A percentile compares a stretch with the other conserved stretches of the same genome.
phyloP scores from a whole-genome alignment of 2,329 filamentous ascomycete species.

The Epichloe amarillans region DNA sequence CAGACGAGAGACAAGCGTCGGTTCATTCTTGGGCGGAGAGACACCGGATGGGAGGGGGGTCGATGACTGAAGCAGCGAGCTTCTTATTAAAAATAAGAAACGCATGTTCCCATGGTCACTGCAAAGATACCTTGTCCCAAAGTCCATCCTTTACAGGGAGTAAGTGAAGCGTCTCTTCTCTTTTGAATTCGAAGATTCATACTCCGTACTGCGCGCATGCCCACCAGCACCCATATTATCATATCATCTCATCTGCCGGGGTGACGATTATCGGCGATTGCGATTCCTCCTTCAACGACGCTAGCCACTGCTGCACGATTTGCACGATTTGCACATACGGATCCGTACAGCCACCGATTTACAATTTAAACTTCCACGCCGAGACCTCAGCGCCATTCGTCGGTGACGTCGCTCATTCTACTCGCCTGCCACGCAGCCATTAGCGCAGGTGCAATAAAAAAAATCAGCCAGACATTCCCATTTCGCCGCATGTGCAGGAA shows the following conservation, averaged over 20 bases:
- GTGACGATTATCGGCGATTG: neutral
- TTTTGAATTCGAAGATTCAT: neutral
- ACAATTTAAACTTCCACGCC: constrained; percentile 1
- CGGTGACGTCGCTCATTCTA: neutral
- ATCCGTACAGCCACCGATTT: neutral
- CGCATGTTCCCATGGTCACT: neutral
- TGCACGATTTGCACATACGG: neutral
- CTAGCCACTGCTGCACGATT: neutral
- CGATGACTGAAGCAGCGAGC: neutral
- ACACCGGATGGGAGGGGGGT: neutral
- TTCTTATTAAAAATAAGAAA: constrained; percentile 1
- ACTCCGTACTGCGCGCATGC: too few species aligned
- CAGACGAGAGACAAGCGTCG: neutral
- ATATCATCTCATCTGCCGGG: too few species aligned
- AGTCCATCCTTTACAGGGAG: neutral
- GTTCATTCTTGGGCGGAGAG: neutral
- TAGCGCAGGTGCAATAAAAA: neutral
- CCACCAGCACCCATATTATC: too few species aligned
- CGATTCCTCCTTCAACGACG: neutral
- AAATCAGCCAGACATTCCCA: neutral
- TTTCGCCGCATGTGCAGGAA: neutral
- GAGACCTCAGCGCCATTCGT: neutral
- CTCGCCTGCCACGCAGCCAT: neutral
- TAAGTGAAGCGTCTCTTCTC: neutral
- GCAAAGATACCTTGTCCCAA: neutral